Base-by-base conservation (phyloP, 805 yeast genomes). In the Candida ficus region DNA sequence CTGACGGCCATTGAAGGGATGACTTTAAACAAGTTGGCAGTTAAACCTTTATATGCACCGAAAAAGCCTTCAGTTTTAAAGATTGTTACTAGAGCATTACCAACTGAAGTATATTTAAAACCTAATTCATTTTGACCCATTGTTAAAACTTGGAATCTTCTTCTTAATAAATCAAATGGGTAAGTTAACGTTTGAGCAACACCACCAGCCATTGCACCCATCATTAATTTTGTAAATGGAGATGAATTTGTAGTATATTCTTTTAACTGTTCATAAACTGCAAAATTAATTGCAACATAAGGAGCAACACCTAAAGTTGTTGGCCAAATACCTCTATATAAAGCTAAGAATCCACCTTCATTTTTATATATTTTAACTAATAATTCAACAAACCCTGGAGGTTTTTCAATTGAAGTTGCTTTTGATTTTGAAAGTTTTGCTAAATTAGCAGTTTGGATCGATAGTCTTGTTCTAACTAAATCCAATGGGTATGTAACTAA, bases 1-100 rank as follows among this genome's bases (percentile, higher is more conserved):
- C 91, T 87, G 14, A 90, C 88, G 4, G 98, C 98, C 90, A 93
- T 91, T 12, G 93, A 80, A 0, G 98, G 97, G 35, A 88, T 84
- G 4, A 91, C 93, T 58, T 90, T 91, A 69, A 85, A 81, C 58
- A 87, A 68, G 56, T 88, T 88, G 2, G 95, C 93, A 3, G 79
- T 71, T 59, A 83, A 67, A 0, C 91, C 91, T 53, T 76, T 81
- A 64, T 81, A 83, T 29, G 83, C 75, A 1, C 90, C 91, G 33
- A 60, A 65, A 36, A 71, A 66, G 1, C 97, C 97, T 60, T 91
- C 98, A 17, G 70, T 64, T 46, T 63, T 70, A 43, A 83, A 79
- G 28, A 91, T 87, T 5, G 83, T 73, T 4, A 63, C 57, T 25
- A 91, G 59, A 0, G 97, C 98, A 51, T 85, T 83, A 56, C 69